These are phyloP conservation scores for Coix lacrymajobi DNA, from an alignment of 176 grass and related monocot genomes.

Conservation along the genomic window DNA sequence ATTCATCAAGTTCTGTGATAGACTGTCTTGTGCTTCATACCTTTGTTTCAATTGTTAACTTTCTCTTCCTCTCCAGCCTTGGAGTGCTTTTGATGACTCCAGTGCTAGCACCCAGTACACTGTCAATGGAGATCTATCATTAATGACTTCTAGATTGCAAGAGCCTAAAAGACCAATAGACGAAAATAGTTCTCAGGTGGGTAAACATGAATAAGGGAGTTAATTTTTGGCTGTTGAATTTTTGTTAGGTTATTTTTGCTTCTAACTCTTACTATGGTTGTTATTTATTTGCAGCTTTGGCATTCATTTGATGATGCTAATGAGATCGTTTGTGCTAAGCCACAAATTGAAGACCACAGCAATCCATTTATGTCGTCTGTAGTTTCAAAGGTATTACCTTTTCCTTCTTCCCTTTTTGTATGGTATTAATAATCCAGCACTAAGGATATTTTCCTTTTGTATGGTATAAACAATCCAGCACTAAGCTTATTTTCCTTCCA, in stretches of 20 bases:
- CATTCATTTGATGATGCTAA: conserved; percentile 58
- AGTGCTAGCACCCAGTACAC: conserved; percentile 1
- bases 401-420: background rate
- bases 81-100: conserved; percentile 33
- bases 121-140: conserved; percentile 19
- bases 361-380: conserved; percentile 44
- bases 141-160: conserved; percentile 5
- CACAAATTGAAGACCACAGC: conserved; percentile 22
- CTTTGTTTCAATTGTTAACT: background rate
- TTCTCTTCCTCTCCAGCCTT: conserved; percentile 35
- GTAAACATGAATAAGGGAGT: background rate
- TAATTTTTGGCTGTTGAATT: background rate
- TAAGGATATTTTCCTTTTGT: background rate
- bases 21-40: background rate
- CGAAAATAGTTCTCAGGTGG: conserved; percentile 37
- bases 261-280: background rate
- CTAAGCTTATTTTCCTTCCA: conserved; percentile 1
- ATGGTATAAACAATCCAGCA: background rate
- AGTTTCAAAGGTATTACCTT: conserved; percentile 36
- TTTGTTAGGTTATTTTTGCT: background rate
- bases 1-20: background rate
- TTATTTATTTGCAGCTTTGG: conserved; percentile 52
- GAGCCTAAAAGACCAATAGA: conserved; percentile 24
- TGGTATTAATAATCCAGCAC: background rate
- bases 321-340: conserved; percentile 11